These are phyloP conservation scores for Corynascus novoguineensis DNA, from an alignment of 495 filamentous ascomycete genomes.

Conservation along the genomic window DNA sequence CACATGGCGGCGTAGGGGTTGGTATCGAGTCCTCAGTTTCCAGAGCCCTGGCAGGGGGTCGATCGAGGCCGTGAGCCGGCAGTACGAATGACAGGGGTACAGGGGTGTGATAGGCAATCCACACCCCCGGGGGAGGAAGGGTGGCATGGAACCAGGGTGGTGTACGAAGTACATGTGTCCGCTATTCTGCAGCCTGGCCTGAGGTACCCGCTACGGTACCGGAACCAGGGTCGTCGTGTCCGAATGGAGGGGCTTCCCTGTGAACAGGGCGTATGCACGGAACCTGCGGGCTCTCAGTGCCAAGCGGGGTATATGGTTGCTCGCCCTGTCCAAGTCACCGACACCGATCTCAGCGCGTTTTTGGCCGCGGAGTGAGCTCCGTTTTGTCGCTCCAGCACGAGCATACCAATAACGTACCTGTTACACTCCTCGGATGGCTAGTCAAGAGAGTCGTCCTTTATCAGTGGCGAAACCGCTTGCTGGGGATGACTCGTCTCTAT, in stretches of 20 bases:
- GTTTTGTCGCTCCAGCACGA: not conserved
- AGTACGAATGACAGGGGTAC: not conserved
- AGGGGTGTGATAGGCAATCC: too few species aligned
- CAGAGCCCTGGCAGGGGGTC: constrained; percentile 7
- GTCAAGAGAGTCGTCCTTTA: not conserved
- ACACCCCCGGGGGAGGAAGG: not conserved
- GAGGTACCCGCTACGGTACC: constrained; percentile 16
- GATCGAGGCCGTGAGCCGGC: constrained; percentile 4
- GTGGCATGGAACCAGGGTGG: too few species aligned
- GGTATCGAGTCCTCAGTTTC: too few species aligned
- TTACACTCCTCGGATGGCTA: not conserved
- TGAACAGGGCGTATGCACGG: constrained; percentile 13
- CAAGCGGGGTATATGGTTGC: not conserved
- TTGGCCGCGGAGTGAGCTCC: not conserved
- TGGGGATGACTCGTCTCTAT: not conserved
- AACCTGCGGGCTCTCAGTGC: not conserved
- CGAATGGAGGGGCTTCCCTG: not conserved
- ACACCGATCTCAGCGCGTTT: not conserved
- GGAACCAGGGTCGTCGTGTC: constrained; percentile 9
- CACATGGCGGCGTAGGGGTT: constrained; percentile 18
- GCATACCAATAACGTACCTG: too few species aligned
- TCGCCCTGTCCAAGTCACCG: not conserved
- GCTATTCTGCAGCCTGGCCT: constrained; percentile 21
- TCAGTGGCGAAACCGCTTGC: too few species aligned
- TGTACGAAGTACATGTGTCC: constrained; percentile 3